Conservation (phyloP, 2,329 filamentous ascomycete genomes). For the Fonsecaea multimorphosa region DNA sequence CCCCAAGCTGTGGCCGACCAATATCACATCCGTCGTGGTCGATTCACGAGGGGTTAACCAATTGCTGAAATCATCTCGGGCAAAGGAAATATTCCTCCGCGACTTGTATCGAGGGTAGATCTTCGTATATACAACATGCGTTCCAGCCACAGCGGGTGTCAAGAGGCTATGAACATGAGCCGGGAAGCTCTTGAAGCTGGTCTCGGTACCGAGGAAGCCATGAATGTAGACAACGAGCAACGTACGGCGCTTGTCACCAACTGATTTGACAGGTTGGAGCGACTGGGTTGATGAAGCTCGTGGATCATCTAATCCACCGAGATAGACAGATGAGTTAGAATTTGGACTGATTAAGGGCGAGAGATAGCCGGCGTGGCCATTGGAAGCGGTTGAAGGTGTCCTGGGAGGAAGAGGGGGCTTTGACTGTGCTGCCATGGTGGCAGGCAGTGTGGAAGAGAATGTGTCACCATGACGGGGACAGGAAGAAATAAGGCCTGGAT, state of each 20-base stretch:
- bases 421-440: conserved; percentile 26
- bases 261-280: conserved; percentile 43
- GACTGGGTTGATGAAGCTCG: conserved; percentile 43
- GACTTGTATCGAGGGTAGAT: conserved; percentile 55
- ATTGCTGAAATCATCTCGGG: conserved; percentile 79
- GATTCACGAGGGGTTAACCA: conserved; percentile 82
- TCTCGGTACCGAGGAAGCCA: conserved; percentile 87
- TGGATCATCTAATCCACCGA: conserved; percentile 40
- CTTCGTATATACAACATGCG: conserved; percentile 84
- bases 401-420: conserved; percentile 25
- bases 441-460: conserved; percentile 6
- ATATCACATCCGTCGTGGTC: conserved; percentile 74
- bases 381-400: background rate
- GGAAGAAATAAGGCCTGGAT: background rate
- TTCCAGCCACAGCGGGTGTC: conserved; percentile 68
- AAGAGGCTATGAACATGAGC: conserved; percentile 82
- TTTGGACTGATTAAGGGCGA: background rate
- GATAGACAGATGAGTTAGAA: conserved; percentile 15
- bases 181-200: conserved; percentile 85
- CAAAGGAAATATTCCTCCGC: conserved; percentile 61
- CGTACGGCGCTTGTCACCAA: conserved; percentile 49
- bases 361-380: background rate
- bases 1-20: conserved; percentile 90
- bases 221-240: conserved; percentile 85
- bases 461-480: background rate